These are phyloP conservation scores for Tetracentron sinense DNA, from an alignment of 164 flowering plant genomes.

Conservation along the genomic window DNA sequence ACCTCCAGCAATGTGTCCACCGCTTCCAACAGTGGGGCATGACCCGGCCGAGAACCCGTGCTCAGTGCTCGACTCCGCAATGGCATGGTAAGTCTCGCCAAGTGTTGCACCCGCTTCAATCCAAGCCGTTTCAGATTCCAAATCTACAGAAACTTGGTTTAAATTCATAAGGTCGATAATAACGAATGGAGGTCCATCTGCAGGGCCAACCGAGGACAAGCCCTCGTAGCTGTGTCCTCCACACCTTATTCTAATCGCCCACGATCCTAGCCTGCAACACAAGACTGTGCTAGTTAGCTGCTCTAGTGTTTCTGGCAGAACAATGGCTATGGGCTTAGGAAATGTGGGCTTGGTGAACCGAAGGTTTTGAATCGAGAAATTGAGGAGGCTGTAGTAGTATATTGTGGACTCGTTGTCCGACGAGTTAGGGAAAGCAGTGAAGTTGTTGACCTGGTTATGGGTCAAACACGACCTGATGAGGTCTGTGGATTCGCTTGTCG, in stretches of 20 bases:
- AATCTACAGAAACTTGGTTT: constrained; percentile 30
- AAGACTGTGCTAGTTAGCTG: constrained; percentile 22
- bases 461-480: not conserved
- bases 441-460: not conserved
- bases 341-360: constrained; percentile 17
- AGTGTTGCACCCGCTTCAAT: constrained; percentile 57
- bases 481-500: not conserved
- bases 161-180: constrained; percentile 46
- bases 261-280: constrained; percentile 23
- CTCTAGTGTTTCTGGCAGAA: constrained; percentile 32
- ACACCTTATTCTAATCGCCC: constrained; percentile 36
- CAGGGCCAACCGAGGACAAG: constrained; percentile 23
- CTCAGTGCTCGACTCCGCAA: constrained; percentile 29
- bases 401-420: not conserved
- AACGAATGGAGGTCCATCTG: constrained; percentile 31
- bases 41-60: constrained; percentile 54
- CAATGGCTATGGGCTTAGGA: constrained; percentile 41
- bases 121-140: constrained; percentile 40
- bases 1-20: constrained; percentile 56
- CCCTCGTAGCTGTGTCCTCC: constrained; percentile 67
- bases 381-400: constrained; percentile 25
- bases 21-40: constrained; percentile 54
- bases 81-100: constrained; percentile 42
- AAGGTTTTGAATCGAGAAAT: constrained; percentile 43
- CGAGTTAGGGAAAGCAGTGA: not conserved